These are phyloP conservation scores for Lentinula sp. DNA, from an alignment of 768 basidiomycete species.

Conservation along the genomic window DNA sequence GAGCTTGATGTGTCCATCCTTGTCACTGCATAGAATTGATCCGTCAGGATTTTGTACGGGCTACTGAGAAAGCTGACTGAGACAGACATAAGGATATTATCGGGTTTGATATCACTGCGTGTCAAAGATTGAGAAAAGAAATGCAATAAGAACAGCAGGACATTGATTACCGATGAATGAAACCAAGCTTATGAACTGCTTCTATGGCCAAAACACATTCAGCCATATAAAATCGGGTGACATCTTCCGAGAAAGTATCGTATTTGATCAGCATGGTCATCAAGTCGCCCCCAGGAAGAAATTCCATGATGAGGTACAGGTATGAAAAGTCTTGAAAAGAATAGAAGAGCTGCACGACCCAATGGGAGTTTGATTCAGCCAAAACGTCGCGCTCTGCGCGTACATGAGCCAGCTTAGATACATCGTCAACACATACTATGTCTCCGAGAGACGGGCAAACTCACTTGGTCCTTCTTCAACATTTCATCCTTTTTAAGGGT, in stretches of 20 bases:
- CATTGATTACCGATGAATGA: conserved; percentile 81
- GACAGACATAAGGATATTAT: conserved; percentile 68
- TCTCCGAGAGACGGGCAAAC: conserved; percentile 12
- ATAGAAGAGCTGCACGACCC: conserved; percentile 97
- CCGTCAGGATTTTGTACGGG: not conserved
- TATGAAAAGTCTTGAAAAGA: conserved; percentile 95
- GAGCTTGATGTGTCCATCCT: conserved; percentile 94
- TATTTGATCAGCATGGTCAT: conserved; percentile 99
- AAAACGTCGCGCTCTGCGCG: conserved; percentile 96
- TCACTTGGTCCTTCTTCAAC: conserved; percentile 97
- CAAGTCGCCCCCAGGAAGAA: conserved; percentile 94
- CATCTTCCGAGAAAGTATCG: conserved; percentile 97
- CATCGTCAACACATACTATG: not conserved
- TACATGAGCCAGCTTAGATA: conserved; percentile 84
- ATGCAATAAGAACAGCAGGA: not conserved
- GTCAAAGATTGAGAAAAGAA: conserved; percentile 1
- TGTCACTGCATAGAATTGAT: conserved; percentile 44
- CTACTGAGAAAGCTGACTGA: conserved; percentile 26
- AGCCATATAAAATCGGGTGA: conserved; percentile 98
- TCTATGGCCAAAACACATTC: conserved; percentile 97
- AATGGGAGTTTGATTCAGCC: conserved; percentile 89
- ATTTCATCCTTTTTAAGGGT: conserved; percentile 95
- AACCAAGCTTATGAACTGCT: conserved; percentile 93
- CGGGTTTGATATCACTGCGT: conserved; percentile 93
- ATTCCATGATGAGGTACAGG: conserved; percentile 98